Conservation (phyloP, 169 alveolate species). For the Plasmodium chabaudi region DNA sequence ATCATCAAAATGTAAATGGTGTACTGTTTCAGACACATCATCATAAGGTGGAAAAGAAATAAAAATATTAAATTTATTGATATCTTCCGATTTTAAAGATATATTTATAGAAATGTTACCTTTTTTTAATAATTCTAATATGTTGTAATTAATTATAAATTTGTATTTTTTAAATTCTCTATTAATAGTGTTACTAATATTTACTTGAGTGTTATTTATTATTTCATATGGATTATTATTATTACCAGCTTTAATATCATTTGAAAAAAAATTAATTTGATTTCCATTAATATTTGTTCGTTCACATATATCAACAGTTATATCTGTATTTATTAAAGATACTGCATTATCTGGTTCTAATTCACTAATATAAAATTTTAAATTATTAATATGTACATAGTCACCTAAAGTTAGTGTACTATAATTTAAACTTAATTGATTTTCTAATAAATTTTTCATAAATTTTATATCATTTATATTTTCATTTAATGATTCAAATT, state of each 20-base stretch:
- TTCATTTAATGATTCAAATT: conserved; percentile 58
- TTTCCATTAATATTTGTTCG: not conserved
- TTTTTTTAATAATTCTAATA: conserved; percentile 41
- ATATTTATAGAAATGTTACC: conserved; percentile 20
- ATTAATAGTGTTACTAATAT: conserved; percentile 11
- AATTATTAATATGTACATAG: conserved; percentile 48
- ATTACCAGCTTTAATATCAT: not conserved
- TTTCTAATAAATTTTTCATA: conserved; percentile 68
- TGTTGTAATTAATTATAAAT: conserved; percentile 19
- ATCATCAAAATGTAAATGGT: conserved; percentile 57
- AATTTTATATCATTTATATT: conserved; percentile 45
- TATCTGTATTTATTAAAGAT: conserved; percentile 55
- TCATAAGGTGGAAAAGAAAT: conserved; percentile 61
- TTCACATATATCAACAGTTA: conserved; percentile 62
- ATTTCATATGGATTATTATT: conserved; percentile 10
- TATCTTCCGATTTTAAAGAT: not conserved
- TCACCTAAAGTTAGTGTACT: conserved; percentile 60
- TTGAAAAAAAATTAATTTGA: not conserved
- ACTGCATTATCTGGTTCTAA: conserved; percentile 73
- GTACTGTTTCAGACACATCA: conserved; percentile 24
- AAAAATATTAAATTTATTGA: conserved; percentile 9
- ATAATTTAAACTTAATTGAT: conserved; percentile 50
- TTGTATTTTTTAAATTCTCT: conserved; percentile 43
- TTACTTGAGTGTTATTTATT: conserved; percentile 12
- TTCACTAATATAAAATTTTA: conserved; percentile 52